A percentile compares a stretch with the other conserved stretches of the same genome.
Evolutionary conservation across 805 yeast species (phyloP).

Genomic region (Henningerozyma blattae): DNA sequence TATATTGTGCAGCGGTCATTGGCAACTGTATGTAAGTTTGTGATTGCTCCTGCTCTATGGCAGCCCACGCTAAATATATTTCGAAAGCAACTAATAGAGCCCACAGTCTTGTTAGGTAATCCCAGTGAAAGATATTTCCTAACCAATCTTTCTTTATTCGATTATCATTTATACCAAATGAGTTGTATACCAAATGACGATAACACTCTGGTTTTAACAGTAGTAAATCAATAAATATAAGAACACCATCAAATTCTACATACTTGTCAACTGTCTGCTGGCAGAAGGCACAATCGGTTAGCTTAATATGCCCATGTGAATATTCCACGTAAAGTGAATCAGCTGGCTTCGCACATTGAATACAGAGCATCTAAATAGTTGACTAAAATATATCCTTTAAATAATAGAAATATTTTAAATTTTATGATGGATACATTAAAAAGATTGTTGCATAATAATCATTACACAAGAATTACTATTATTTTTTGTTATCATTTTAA

Average conservation of each 20-base stretch:
- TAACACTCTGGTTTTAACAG: constrained; percentile 80
- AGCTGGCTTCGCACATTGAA: constrained; percentile 68
- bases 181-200: constrained; percentile 75
- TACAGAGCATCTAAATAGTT: constrained; percentile 96
- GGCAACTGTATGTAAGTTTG: not conserved
- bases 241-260: constrained; percentile 78
- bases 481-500: no score
- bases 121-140: constrained; percentile 6
- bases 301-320: constrained; percentile 65
- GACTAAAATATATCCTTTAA: no score
- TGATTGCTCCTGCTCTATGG: constrained; percentile 52
- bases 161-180: constrained; percentile 24
- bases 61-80: constrained; percentile 86
- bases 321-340: constrained; percentile 57
- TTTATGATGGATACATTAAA: no score
- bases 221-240: constrained; percentile 72
- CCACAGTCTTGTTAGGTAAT: constrained; percentile 35
- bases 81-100: constrained; percentile 66
- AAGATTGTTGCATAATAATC: no score
- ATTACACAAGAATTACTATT: no score
- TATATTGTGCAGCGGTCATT: constrained; percentile 8
- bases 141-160: not conserved
- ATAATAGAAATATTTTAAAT: no score
- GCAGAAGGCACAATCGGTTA: constrained; percentile 68
- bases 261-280: constrained; percentile 74